These are phyloP conservation scores for Magnaporthiopsis rhizophila DNA, from an alignment of 2,329 filamentous ascomycete genomes.

Conservation along the genomic window DNA sequence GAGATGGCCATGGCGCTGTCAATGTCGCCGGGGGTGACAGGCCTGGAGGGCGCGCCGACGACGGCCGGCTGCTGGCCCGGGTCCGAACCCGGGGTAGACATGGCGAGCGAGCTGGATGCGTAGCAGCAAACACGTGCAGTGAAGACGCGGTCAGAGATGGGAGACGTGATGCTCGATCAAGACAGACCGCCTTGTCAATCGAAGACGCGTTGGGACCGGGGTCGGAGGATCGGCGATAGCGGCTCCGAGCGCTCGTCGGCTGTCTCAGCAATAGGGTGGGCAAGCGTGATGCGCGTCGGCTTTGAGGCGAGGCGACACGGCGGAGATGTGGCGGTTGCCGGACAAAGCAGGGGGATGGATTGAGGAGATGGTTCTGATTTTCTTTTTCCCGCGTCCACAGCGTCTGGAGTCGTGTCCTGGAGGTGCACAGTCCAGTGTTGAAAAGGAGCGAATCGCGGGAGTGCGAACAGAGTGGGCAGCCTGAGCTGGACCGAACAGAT, in stretches of 20 bases:
- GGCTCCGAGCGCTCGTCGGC: neutral
- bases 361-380: neutral
- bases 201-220: neutral
- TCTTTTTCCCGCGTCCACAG: neutral
- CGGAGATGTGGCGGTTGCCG: neutral
- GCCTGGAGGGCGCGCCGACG: constrained; percentile 1
- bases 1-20: constrained; percentile 28
- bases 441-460: neutral
- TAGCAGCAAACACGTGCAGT: neutral
- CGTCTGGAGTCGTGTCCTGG: neutral
- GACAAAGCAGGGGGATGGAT: neutral
- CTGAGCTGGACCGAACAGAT: neutral
- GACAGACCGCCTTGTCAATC: neutral
- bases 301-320: no score
- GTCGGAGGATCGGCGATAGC: neutral
- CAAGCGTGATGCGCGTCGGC: neutral
- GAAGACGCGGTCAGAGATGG: neutral
- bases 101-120: neutral
- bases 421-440: neutral
- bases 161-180: neutral
- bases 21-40: constrained; percentile 12
- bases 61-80: neutral
- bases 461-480: neutral
- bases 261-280: neutral
- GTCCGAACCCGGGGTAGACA: constrained; percentile 6